Evolutionary conservation across 2,329 filamentous ascomycete species (phyloP).

Genomic region (Phaeomoniella chlamydospora): DNA sequence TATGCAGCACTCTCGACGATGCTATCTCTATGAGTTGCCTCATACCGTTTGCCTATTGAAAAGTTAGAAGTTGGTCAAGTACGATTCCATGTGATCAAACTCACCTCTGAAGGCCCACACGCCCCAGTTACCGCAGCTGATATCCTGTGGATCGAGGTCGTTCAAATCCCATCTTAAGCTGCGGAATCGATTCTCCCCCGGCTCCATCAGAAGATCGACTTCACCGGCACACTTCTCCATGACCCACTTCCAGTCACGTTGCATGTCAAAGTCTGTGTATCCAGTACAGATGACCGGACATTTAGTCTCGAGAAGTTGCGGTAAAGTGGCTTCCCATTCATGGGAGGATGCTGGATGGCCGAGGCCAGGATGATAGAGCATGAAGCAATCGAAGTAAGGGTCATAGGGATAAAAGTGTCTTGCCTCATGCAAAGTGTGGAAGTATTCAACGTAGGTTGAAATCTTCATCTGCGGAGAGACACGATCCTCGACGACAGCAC

Average conservation of each 20-base stretch:
- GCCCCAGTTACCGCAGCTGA: constrained; percentile 94
- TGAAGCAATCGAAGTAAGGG: constrained; percentile 95
- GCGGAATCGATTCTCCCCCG: constrained; percentile 85
- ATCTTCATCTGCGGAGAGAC: constrained; percentile 87
- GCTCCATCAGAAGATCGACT: constrained; percentile 81
- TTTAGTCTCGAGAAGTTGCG: constrained; percentile 85
- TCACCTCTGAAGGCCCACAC: constrained; percentile 96
- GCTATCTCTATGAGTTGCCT: constrained; percentile 9
- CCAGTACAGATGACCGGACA: constrained; percentile 87
- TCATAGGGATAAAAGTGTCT: constrained; percentile 89
- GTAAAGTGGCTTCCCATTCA: constrained; percentile 87
- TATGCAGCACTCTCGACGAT: neutral
- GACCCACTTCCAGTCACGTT: constrained; percentile 83
- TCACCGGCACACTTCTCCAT: constrained; percentile 73
- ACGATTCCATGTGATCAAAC: too few species aligned
- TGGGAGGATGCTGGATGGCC: constrained; percentile 87
- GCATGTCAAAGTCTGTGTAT: constrained; percentile 91
- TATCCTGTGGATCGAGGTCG: constrained; percentile 82
- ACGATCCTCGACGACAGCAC: constrained; percentile 84
- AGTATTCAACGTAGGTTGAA: constrained; percentile 94
- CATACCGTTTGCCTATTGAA: constrained; percentile 8
- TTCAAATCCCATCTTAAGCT: constrained; percentile 96
- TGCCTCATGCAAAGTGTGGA: constrained; percentile 86
- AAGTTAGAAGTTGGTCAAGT: too few species aligned
- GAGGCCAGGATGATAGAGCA: constrained; percentile 91